Evolutionary conservation across 148 eudicot species (phyloP), one percentile per base, ranked within the genome.

Genomic region (Bassia scoparia): DNA sequence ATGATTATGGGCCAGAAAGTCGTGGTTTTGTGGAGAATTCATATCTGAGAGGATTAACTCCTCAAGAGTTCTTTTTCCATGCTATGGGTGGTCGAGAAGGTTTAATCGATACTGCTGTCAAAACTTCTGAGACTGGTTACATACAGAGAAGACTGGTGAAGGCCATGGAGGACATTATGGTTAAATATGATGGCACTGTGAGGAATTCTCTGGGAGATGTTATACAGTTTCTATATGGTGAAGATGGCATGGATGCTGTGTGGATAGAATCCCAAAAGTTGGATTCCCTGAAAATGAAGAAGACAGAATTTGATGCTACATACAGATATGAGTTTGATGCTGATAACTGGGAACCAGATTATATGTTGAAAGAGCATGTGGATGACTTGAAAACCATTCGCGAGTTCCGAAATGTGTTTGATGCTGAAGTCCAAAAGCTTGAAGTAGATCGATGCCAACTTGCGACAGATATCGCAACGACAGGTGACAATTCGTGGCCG

Each of bases 21-120:
- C 99, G 99, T 85, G 99, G 99, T 14, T 96, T 96, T 81, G 99
- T 96, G 80, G 99, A 96, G 83, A 96, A 96, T 69, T 96, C 99
- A 5, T 96, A 96, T 82, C 79, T 96, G 24, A 84, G 99, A 78
- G 99, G 99, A 29, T 80, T 96, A 79, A 92, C 97, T 50, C 99
- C 99, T 14, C 97, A 96, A 69, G 99, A 95, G 78, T 95, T 95
- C 89, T 95, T 95, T 79, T 95, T 95, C 72, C 97, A 95, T 80
- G 99, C 99, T 64, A 95, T 95, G 99, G 99, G 99, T 75, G 97
- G 99, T 87, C 86, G 99, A 74, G 99, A 95, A 87, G 99, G 99
- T 85, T 80, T 95, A 34, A 95, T 95, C 70, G 99, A 95, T 80
- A 95, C 99, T 64, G 97, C 99, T 41, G 99, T 95, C 67, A 95